These are phyloP conservation scores for Phallus indusiatus DNA, from an alignment of 768 basidiomycete species.

Conservation along the genomic window DNA sequence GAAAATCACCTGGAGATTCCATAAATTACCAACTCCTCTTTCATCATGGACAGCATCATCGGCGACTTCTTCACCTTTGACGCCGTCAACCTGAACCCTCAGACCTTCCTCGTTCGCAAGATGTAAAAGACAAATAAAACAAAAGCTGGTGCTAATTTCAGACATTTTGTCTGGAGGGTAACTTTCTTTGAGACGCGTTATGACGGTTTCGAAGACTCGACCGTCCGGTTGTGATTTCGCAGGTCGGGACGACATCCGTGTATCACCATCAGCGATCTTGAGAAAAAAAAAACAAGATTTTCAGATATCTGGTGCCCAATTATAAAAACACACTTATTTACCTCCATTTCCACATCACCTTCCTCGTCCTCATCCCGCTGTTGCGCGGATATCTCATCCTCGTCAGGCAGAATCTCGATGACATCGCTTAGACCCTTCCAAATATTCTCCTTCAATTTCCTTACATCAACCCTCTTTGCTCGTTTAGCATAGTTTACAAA, in stretches of 20 bases:
- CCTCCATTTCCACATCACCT: conserved; percentile 40
- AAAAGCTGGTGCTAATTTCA: conserved; percentile 98
- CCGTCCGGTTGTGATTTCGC: conserved; percentile 58
- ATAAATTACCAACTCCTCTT: conserved; percentile 58
- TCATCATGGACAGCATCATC: conserved; percentile 24
- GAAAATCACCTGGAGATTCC: conserved; percentile 56
- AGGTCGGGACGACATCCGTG: conserved; percentile 16
- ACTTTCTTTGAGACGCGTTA: conserved; percentile 65
- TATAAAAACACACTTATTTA: conserved; percentile 19
- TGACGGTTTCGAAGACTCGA: conserved; percentile 70
- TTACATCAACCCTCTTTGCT: conserved; percentile 93
- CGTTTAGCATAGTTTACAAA: conserved; percentile 90
- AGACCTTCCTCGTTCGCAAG: conserved; percentile 95
- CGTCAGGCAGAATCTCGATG: conserved; percentile 23
- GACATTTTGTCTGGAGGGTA: conserved; percentile 94
- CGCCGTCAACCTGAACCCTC: conserved; percentile 50
- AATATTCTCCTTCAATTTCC: conserved; percentile 95
- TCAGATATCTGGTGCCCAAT: not conserved
- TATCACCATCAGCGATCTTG: not conserved
- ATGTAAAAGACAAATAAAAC: conserved; percentile 96
- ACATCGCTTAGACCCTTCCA: conserved; percentile 89
- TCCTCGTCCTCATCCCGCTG: conserved; percentile 37
- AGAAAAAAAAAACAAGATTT: not conserved
- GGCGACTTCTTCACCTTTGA: conserved; percentile 25
- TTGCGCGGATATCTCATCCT: conserved; percentile 29